Percentiles rank a stretch among this genome's conserved stretches.
These are phyloP conservation scores for Pisolithus microcarpus DNA, from an alignment of 768 basidiomycete species.

Conservation along the genomic window DNA sequence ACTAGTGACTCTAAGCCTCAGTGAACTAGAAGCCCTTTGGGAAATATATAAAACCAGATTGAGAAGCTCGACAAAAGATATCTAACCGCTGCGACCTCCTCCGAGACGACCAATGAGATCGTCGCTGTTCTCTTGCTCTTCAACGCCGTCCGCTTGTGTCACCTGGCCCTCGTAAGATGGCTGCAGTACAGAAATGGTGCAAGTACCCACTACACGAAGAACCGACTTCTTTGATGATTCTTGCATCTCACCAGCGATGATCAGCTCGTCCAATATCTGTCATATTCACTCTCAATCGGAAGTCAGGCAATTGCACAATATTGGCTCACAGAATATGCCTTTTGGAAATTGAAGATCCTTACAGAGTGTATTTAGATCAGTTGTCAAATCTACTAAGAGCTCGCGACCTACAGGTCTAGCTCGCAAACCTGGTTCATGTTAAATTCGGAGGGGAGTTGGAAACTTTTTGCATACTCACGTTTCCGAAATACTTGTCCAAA, in stretches of 20 bases:
- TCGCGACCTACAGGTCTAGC: constrained; percentile 67
- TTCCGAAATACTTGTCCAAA: constrained; percentile 56
- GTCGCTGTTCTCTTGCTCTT: constrained; percentile 81
- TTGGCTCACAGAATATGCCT: constrained; percentile 72
- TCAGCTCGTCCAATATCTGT: constrained; percentile 85
- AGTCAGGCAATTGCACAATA: neutral
- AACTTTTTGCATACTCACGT: constrained; percentile 22
- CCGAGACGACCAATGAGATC: constrained; percentile 74
- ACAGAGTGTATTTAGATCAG: neutral
- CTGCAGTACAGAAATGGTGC: neutral
- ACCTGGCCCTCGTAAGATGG: constrained; percentile 42
- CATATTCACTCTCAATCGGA: constrained; percentile 12
- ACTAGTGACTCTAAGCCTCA: constrained; percentile 6
- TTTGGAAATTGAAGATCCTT: constrained; percentile 97
- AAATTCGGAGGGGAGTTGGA: neutral
- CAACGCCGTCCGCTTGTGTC: constrained; percentile 75
- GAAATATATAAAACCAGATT: constrained; percentile 8
- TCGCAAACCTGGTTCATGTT: constrained; percentile 62
- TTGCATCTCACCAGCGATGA: constrained; percentile 90
- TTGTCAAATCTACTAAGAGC: neutral
- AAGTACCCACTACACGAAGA: constrained; percentile 44
- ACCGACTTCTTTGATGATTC: constrained; percentile 80
- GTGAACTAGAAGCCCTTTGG: constrained; percentile 24
- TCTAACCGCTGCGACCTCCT: constrained; percentile 58
- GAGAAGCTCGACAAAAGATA: neutral